phyloP scores from a whole-genome alignment of 768 basidiomycete species.

The Collybiopsis luxurians region DNA sequence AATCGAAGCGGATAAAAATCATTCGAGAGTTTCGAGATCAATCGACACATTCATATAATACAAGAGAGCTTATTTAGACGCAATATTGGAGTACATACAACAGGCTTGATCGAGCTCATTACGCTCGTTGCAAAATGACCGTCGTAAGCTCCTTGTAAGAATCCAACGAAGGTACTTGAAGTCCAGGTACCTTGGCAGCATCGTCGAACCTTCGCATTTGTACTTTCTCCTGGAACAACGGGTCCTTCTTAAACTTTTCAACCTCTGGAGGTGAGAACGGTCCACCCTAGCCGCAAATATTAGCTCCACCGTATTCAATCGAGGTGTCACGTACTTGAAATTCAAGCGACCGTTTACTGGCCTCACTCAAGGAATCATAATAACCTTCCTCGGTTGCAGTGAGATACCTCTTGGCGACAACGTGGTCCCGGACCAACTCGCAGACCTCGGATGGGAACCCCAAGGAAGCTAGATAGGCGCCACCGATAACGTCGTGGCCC shows the following conservation, averaged over 20 bases:
- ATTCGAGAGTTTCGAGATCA: too few species aligned
- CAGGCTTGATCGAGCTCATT: too few species aligned
- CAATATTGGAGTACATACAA: too few species aligned
- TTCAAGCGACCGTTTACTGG: neutral
- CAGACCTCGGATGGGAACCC: constrained; percentile 3
- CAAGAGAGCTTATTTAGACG: too few species aligned
- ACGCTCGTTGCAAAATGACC: neutral
- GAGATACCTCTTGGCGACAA: constrained; percentile 5
- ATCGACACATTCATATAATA: too few species aligned
- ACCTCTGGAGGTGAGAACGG: neutral
- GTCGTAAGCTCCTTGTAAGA: neutral
- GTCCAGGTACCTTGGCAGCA: constrained; percentile 1
- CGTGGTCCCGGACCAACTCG: constrained; percentile 4
- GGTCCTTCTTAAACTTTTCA: neutral
- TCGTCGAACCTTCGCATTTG: constrained; percentile 1
- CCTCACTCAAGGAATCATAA: neutral
- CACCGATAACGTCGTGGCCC: constrained; percentile 1
- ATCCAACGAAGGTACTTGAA: neutral
- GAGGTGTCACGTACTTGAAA: neutral
- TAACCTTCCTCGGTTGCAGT: constrained; percentile 1
- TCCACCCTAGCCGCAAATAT: neutral
- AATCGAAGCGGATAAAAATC: too few species aligned
- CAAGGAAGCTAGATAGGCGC: neutral
- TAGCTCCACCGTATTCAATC: neutral
- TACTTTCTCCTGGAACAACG: neutral